Conservation (phyloP, 2,329 filamentous ascomycete genomes). For the Botrytis fragariae region DNA sequence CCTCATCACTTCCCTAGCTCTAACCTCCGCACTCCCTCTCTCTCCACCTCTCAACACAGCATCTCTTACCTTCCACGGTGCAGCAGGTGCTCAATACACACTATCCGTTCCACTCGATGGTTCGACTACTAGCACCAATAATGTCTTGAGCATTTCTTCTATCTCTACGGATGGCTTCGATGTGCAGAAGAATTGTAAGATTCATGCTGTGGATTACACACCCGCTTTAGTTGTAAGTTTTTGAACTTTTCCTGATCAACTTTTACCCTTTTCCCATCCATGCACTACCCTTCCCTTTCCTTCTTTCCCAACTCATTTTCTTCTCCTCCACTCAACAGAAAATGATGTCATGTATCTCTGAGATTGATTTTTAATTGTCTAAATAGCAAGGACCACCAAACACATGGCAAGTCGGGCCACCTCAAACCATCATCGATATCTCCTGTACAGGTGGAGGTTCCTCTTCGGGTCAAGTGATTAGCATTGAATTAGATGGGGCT, state of each 20-base stretch:
- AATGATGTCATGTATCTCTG: background rate
- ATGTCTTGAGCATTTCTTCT: conserved; percentile 21
- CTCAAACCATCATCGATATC: conserved; percentile 31
- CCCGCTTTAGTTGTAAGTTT: conserved; percentile 25
- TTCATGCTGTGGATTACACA: conserved; percentile 31
- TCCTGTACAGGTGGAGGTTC: conserved; percentile 21
- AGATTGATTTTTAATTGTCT: background rate
- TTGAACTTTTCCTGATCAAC: background rate
- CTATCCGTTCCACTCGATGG: conserved; percentile 30
- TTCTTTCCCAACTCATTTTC: background rate
- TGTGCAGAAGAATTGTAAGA: conserved; percentile 22
- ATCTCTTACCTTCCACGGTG: conserved; percentile 31
- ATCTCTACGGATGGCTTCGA: conserved; percentile 24
- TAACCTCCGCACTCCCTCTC: conserved; percentile 26
- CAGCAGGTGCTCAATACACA: conserved; percentile 30
- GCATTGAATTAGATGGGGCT: conserved; percentile 33
- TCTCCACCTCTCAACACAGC: conserved; percentile 5
- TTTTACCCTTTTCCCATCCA: background rate
- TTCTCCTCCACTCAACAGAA: background rate
- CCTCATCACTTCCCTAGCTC: conserved; percentile 24
- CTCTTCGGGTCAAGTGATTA: conserved; percentile 20
- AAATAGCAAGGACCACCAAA: conserved; percentile 21
- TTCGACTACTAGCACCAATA: conserved; percentile 22
- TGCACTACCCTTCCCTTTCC: background rate
- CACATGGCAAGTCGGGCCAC: conserved; percentile 33